These are phyloP conservation scores for Ceratobasidium sp. DNA, from an alignment of 1,284 basidiomycete species.

Conservation along the genomic window DNA sequence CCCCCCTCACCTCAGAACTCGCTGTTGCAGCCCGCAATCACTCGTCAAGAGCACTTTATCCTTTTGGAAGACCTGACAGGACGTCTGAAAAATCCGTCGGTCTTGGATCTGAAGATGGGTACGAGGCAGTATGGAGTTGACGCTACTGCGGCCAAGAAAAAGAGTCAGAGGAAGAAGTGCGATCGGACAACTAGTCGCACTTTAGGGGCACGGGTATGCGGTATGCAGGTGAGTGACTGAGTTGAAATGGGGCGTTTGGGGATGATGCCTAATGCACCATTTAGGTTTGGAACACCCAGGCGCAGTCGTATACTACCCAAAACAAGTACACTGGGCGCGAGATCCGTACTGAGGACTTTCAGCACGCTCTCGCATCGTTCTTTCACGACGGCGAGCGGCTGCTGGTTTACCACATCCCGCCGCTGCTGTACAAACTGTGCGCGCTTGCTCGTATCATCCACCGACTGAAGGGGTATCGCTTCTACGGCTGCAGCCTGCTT, in stretches of 20 bases:
- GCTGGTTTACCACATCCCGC: constrained; percentile 91
- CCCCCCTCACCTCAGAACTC: constrained; percentile 49
- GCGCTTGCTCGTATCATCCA: constrained; percentile 92
- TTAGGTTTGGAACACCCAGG: constrained; percentile 90
- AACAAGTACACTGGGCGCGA: constrained; percentile 98
- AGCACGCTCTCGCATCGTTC: constrained; percentile 83
- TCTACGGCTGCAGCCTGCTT: constrained; percentile 97
- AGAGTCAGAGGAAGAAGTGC: constrained; percentile 98
- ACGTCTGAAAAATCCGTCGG: constrained; percentile 91
- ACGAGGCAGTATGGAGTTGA: constrained; percentile 98
- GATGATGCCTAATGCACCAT: background rate
- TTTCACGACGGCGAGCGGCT: constrained; percentile 86
- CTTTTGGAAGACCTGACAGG: constrained; percentile 99
- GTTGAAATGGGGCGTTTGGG: constrained; percentile 14
- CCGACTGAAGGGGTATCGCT: constrained; percentile 90
- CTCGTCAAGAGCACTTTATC: constrained; percentile 96
- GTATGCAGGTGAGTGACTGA: constrained; percentile 88
- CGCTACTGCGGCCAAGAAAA: constrained; percentile 92
- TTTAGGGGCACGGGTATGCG: constrained; percentile 93
- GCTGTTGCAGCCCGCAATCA: constrained; percentile 57
- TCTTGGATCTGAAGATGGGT: constrained; percentile 99
- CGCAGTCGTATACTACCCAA: constrained; percentile 87
- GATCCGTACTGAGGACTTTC: constrained; percentile 86
- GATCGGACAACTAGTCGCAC: constrained; percentile 93
- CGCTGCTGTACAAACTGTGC: constrained; percentile 91